These are phyloP conservation scores for Rhodotorula sp. DNA, from an alignment of 1,284 basidiomycete genomes.

Conservation along the genomic window DNA sequence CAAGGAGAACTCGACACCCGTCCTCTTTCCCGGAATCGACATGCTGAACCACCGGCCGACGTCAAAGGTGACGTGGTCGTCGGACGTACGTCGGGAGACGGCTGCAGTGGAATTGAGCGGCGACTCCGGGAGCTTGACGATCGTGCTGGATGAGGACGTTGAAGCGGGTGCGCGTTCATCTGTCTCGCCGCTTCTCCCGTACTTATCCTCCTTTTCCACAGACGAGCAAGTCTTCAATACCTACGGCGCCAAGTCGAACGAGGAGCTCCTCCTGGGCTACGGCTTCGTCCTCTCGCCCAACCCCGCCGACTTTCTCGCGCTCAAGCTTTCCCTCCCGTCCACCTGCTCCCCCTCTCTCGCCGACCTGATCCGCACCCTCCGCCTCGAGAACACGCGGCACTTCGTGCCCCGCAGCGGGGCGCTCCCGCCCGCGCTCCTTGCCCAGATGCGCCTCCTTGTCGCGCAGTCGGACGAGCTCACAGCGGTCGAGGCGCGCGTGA, in stretches of 20 bases:
- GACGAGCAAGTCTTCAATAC: conserved; percentile 81
- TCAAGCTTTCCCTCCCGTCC: conserved; percentile 59
- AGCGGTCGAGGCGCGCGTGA: conserved; percentile 65
- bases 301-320: conserved; percentile 77
- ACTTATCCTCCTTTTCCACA: conserved; percentile 9
- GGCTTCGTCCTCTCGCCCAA: conserved; percentile 75
- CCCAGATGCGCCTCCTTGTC: conserved; percentile 42
- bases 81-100: conserved; percentile 45
- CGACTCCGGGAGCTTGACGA: conserved; percentile 37
- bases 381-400: conserved; percentile 22
- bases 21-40: conserved; percentile 83
- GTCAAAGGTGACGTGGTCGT: conserved; percentile 75
- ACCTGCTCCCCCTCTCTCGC: conserved; percentile 50
- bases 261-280: conserved; percentile 82
- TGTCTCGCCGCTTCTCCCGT: conserved; percentile 14
- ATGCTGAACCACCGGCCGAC: conserved; percentile 75
- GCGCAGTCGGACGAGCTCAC: conserved; percentile 56
- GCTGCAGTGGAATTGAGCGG: background rate
- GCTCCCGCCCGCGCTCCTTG: conserved; percentile 39
- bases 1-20: conserved; percentile 62
- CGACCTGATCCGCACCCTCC: conserved; percentile 8
- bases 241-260: conserved; percentile 80
- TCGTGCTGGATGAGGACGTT: conserved; percentile 41
- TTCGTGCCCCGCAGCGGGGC: conserved; percentile 24
- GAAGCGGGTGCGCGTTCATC: conserved; percentile 14